Evolutionary conservation across 164 flowering plant genomes (phyloP).

Genomic region (Sedum album): DNA sequence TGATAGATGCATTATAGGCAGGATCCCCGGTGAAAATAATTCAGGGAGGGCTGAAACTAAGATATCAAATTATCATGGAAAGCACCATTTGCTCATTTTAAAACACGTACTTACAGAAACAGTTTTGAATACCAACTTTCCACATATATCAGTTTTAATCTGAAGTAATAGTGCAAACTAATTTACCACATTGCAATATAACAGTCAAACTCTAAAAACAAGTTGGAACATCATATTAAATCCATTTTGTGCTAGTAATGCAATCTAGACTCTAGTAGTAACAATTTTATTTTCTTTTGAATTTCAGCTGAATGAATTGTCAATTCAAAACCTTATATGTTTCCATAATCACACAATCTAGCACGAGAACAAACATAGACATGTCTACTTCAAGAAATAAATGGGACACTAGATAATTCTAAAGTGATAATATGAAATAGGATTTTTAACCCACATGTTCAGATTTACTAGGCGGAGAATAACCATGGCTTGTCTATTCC

Average conservation of each 20-base stretch:
- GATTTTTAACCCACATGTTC: conserved; percentile 35
- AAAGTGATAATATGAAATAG: too few species aligned
- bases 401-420: too few species aligned
- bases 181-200: not conserved
- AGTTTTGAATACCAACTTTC: not conserved
- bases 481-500: conserved; percentile 37
- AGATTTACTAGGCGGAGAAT: conserved; percentile 50
- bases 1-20: not conserved
- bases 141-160: not conserved
- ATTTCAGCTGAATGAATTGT: too few species aligned
- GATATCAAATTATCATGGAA: not conserved
- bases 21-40: not conserved
- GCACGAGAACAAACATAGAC: too few species aligned
- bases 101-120: not conserved
- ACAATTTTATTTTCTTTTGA: not conserved
- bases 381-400: too few species aligned
- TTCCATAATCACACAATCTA: too few species aligned
- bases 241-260: not conserved
- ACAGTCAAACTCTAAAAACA: not conserved
- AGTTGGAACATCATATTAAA: not conserved
- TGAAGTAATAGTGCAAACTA: not conserved
- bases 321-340: too few species aligned
- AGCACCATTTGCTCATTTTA: not conserved
- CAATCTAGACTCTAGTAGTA: not conserved
- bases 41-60: not conserved